Evolutionary conservation across 1,284 basidiomycete species (phyloP), one percentile per base, ranked within the genome.

Genomic region (Stygiomarasmius scandens): DNA sequence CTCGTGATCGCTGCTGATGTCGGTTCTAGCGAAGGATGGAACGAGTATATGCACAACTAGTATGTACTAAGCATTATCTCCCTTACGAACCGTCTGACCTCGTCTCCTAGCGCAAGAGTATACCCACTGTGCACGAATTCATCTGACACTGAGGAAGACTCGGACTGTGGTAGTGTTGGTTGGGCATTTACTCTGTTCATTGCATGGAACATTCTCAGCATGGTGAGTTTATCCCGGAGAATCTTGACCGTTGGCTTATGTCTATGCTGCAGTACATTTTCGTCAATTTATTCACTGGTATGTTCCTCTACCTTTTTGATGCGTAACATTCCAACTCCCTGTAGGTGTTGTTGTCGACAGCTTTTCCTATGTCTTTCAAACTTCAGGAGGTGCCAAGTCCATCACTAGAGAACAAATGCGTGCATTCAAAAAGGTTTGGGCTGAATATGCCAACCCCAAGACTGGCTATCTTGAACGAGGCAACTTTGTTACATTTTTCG

Each of bases 11-110:
- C 25, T 32, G 14, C 32, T 57, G 24, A 56, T 22, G 16, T 5
- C 3, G 5, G 36, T 54, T 56, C 16, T 62, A 94, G 92, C 6
- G 95, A 96, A 71, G 92, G 88, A 0, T 97, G 95, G 95, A 97
- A 96, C 71, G 85, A 89, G 62, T 95, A 89, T 71, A 97, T 96
- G 95, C 95, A 97, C 69, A 92, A 96, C 72, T 95, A 87, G 92
- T 91, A 68, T 68, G 90, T 75, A n/a, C 19, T n/a, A 34, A 24
- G 29, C n/a, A 38, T 34, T 9, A 2, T 52, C n/a, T 22, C 44
- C 58, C 67, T 8, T 63, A 41, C 20, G 48, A 22, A 9, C 10
- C 36, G 38, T 48, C 61, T 63, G 61, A 58, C 27, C 14, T 54
- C n/a, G n/a, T 48, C 45, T 32, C 47, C 4, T 62, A 95, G 92